Evolutionary conservation across 495 filamentous ascomycete species (phyloP), one percentile per base, ranked within the genome.

Genomic region (Trichoderma asperelloides): DNA sequence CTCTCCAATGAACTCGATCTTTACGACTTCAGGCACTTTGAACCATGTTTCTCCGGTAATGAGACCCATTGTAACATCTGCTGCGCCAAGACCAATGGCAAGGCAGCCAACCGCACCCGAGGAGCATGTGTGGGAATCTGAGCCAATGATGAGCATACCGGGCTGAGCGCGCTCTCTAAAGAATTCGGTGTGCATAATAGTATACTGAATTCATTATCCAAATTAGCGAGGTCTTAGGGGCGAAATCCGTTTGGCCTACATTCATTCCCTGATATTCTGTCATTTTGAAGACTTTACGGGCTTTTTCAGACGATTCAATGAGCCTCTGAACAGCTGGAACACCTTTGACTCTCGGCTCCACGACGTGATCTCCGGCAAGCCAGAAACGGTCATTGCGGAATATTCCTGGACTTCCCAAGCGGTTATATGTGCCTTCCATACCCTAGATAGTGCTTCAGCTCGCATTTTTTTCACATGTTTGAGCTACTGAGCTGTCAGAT

Each of bases 181-280:
- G 64, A 82, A 84, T 45, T 82, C 80, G 5, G 81, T 84, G 69
- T 82, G 80, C 64, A 81, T 68, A 41, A 83, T 82, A 4, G 78
- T 81, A 41, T 78, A 80, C 76, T 77, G 62, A 15, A 27, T 55
- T 37, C n/a, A 23, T 23, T n/a, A 55, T 21, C 2, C 1, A 9
- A 1, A 23, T 55, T 25, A 55, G 49, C 1, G 8, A n/a, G 9
- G 49, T 25, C 49, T 25, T 55, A 37, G 9, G 6, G 9, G 33
- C 21, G 49, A 7, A 21, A 1, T 1, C 4, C 2, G 49, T 55
- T 11, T 11, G 49, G 6, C 49, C n/a, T 39, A 77, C 74, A 70
- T 83, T 81, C 71, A 74, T 74, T 16, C 78, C 77, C 64, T 80
- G 78, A 63, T 79, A 80, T 37, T 83, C 79, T 0, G 77, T 81